Evolutionary conservation across 768 basidiomycete genomes (phyloP).

Genomic region (Boletus tomentosulus): DNA sequence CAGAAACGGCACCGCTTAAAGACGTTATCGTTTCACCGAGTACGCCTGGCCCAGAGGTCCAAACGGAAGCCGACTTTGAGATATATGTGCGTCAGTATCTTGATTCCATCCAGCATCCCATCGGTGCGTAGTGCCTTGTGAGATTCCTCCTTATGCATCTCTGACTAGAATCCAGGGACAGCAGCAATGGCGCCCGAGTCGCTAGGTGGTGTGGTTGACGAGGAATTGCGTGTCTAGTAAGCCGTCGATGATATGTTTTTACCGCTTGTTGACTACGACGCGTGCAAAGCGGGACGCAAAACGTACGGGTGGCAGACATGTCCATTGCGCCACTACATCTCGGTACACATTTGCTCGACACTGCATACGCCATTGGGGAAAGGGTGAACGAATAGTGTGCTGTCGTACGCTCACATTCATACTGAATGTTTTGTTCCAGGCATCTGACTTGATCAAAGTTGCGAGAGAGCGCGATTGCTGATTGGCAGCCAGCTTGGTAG

Average conservation of each 20-base stretch:
- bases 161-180: constrained; percentile 10
- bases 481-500: too few relatives aligned
- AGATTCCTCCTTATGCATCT: not conserved
- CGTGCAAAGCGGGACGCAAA: constrained; percentile 10
- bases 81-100: constrained; percentile 2
- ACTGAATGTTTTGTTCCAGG: constrained; percentile 6
- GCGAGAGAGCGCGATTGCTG: not conserved
- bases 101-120: constrained; percentile 4
- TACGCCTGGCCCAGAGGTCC: constrained; percentile 16
- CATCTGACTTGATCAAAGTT: constrained; percentile 9
- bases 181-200: constrained; percentile 16
- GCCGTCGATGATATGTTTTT: not conserved
- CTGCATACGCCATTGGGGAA: constrained; percentile 18
- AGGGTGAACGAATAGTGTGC: constrained; percentile 1
- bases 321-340: constrained; percentile 14
- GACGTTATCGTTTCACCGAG: constrained; percentile 16
- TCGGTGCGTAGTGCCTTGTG: constrained; percentile 2
- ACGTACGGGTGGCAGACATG: constrained; percentile 17
- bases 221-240: constrained; percentile 15
- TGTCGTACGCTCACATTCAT: not conserved
- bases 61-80: constrained; percentile 16
- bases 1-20: constrained; percentile 15
- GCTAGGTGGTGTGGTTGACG: constrained; percentile 18
- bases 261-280: not conserved
- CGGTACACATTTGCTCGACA: constrained; percentile 14